Percentiles rank a stretch among this genome's conserved stretches.
Evolutionary conservation across 768 basidiomycete species (phyloP).

Genomic region (Hypholoma fasciculare): DNA sequence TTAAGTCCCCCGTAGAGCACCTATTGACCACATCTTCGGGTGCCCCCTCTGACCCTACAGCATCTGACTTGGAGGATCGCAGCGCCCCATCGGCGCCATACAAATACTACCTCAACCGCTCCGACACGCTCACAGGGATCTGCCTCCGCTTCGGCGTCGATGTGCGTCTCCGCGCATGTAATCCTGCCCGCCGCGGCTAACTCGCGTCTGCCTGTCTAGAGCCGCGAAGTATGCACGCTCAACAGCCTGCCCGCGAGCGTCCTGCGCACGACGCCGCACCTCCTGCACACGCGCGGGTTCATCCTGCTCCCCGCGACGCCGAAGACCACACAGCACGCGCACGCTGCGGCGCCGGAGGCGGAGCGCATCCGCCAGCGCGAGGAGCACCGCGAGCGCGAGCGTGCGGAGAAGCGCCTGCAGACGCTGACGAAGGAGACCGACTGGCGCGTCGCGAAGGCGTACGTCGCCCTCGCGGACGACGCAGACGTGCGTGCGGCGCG

Average conservation of each 20-base stretch:
- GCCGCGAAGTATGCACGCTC: conserved; percentile 58
- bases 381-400: conserved; percentile 46
- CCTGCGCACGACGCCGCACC: conserved; percentile 68
- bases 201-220: conserved; percentile 30
- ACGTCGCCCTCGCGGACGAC: conserved; percentile 66
- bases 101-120: conserved; percentile 54
- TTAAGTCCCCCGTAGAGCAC: not conserved
- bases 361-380: conserved; percentile 29
- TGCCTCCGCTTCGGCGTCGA: conserved; percentile 60
- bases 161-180: conserved; percentile 39
- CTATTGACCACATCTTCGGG: not conserved
- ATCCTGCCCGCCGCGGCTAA: not conserved
- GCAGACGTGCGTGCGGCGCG: conserved; percentile 24
- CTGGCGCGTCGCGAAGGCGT: conserved; percentile 64
- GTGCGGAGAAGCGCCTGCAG: conserved; percentile 62
- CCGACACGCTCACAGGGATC: conserved; percentile 67
- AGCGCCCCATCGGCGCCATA: conserved; percentile 6
- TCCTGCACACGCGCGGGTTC: conserved; percentile 66
- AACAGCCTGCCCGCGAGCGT: conserved; percentile 69
- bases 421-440: conserved; percentile 70
- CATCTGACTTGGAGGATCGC: conserved; percentile 3
- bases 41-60: not conserved
- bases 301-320: conserved; percentile 53
- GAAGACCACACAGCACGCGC: conserved; percentile 25
- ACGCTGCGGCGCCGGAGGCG: conserved; percentile 22